Base-by-base conservation (phyloP, 2,329 filamentous ascomycete genomes). In the Penicillium corylophilum region DNA sequence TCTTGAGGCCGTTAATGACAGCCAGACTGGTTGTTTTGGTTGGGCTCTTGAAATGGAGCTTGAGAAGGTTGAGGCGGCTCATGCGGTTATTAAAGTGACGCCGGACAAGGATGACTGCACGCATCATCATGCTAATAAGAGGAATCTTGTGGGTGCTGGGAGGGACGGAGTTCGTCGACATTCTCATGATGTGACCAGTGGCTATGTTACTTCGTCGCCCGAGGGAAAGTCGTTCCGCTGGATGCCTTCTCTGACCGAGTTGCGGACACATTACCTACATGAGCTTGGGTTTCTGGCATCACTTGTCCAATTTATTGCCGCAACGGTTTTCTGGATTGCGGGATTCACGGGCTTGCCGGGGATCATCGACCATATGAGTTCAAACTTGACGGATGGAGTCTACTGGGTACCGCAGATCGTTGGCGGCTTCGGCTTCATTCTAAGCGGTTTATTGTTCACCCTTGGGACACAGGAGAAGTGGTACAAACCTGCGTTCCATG, bases 1-100 rank as follows among this genome's bases (percentile, higher is more conserved):
- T 68, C 71, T 87, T 1, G 86, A 89, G 66, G 85, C 85, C 3
- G 75, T 87, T n/a, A 89, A 89, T 64, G 82, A 84, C 61, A 83
- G 87, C 60, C 74, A 79, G 12, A 72, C 79, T 0, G 82, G 80
- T 12, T 89, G 85, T 65, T 88, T 88, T 64, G 85, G 86, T 3
- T 89, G 84, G 84, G 85, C 85, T 0, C 60, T 88, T 1, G 80
- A 86, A 57, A 74, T 75, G 20, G 75, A 74, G 0, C 36, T 81
- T 2, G 72, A 72, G 36, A 65, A 66, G 43, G 62, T 61, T 13
- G 54, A 56, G 16, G 62, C 31, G 2, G 10, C 36, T 5, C 54
- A 47, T 8, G 18, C 22, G 0, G 53, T 52, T 9, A 58, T 56
- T 1, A 44, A 52, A 40, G 16, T 68, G 2, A 58, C 24, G 42